A percentile compares a stretch with the other conserved stretches of the same genome.
Evolutionary conservation across 176 grass and related monocot genomes (phyloP).

Genomic region (Dendrocalamus sinicus): DNA sequence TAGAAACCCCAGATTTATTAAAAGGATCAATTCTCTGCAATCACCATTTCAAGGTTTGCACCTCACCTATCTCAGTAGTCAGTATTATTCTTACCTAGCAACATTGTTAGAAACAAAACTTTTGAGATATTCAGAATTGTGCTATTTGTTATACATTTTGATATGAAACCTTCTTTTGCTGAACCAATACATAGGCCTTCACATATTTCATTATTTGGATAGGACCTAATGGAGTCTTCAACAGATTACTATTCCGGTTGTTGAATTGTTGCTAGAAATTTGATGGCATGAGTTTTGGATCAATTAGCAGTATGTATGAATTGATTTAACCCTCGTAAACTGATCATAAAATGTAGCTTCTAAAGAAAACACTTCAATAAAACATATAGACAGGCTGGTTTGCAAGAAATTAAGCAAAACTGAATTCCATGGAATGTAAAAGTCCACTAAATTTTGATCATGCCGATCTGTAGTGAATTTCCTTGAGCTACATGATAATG

Average conservation of each 20-base stretch:
- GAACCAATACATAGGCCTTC: neutral
- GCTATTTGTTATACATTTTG: neutral
- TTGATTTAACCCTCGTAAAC: neutral
- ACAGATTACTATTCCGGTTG: neutral
- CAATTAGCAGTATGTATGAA: neutral
- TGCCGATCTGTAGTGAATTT: neutral
- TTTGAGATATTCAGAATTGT: neutral
- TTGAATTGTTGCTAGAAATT: neutral
- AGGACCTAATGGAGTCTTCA: neutral
- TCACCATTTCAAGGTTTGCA: conserved; percentile 78
- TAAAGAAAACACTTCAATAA: neutral
- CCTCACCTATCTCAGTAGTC: conserved; percentile 6
- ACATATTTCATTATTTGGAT: neutral
- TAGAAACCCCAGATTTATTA: conserved; percentile 76
- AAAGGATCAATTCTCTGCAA: conserved; percentile 69
- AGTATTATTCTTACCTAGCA: neutral
- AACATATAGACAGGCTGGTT: neutral
- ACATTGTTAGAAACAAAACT: neutral
- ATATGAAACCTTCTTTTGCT: neutral
- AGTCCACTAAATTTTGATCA: neutral
- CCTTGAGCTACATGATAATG: neutral
- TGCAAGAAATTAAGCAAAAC: neutral
- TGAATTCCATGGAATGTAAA: neutral
- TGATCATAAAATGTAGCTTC: neutral
- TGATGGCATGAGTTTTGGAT: neutral